These are phyloP conservation scores for Pseudocercospora ulei DNA, from an alignment of 2,329 filamentous ascomycete genomes.

Conservation along the genomic window DNA sequence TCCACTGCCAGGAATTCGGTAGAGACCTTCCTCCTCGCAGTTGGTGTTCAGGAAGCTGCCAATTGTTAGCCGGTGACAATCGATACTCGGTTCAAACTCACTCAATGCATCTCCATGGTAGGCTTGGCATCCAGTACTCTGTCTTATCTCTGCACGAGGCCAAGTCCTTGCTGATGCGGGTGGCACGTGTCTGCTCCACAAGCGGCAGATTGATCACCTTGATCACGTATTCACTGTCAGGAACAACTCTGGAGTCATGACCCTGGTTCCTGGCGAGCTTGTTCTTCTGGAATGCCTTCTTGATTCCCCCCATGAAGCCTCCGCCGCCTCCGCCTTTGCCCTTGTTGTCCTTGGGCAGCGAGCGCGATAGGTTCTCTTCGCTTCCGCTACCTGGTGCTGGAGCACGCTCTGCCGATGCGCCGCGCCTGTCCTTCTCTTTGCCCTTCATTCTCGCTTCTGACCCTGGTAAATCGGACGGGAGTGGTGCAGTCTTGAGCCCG, in stretches of 20 bases:
- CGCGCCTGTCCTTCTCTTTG: conserved; percentile 26
- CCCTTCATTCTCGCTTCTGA: conserved; percentile 23
- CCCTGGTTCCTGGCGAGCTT: conserved; percentile 47
- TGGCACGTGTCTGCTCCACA: conserved; percentile 79
- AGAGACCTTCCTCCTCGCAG: conserved; percentile 86
- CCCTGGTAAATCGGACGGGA: conserved; percentile 25
- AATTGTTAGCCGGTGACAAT: conserved; percentile 15
- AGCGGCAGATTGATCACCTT: conserved; percentile 79
- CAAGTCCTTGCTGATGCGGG: conserved; percentile 79
- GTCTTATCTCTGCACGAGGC: conserved; percentile 89
- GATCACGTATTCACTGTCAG: conserved; percentile 74
- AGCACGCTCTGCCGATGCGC: conserved; percentile 32
- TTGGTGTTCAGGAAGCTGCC: conserved; percentile 78
- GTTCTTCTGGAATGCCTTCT: conserved; percentile 21
- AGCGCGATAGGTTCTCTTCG: conserved; percentile 25
- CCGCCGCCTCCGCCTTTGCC: conserved; percentile 25
- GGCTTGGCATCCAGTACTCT: conserved; percentile 96
- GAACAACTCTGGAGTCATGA: conserved; percentile 51
- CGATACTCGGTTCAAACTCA: conserved; percentile 35
- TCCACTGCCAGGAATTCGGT: conserved; percentile 81
- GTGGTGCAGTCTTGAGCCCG: conserved; percentile 27
- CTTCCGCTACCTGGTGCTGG: conserved; percentile 19
- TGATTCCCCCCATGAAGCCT: conserved; percentile 28
- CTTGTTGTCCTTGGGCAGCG: conserved; percentile 14
- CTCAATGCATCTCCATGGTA: conserved; percentile 92